Evolutionary conservation across 768 basidiomycete genomes (phyloP).

Genomic region (Lactifluus subvellereus): DNA sequence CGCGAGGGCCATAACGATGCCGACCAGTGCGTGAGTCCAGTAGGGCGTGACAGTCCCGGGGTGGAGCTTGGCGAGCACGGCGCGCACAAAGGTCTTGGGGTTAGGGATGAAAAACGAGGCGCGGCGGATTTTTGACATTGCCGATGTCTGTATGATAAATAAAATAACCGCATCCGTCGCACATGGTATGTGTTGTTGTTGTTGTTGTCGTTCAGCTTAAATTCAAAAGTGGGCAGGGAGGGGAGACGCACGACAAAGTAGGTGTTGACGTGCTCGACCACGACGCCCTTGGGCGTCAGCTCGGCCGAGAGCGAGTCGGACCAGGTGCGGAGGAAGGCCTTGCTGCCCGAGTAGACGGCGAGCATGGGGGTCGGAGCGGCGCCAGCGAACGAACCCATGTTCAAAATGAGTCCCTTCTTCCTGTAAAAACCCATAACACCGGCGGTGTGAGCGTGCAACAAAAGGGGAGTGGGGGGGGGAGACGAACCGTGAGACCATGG

Average conservation of each 20-base stretch:
- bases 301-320: conserved; percentile 83
- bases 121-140: conserved; percentile 87
- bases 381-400: conserved; percentile 89
- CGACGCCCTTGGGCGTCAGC: conserved; percentile 64
- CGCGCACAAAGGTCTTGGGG: conserved; percentile 66
- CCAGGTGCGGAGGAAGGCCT: conserved; percentile 85
- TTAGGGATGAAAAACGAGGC: conserved; percentile 66
- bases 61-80: conserved; percentile 71
- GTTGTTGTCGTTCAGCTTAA: not conserved
- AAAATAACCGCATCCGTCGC: no score
- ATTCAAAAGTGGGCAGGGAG: not conserved
- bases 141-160: conserved; percentile 60
- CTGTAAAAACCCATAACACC: conserved; percentile 34
- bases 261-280: conserved; percentile 82
- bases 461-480: not conserved
- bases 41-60: conserved; percentile 63
- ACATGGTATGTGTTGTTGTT: no score
- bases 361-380: conserved; percentile 87
- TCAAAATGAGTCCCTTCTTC: conserved; percentile 81
- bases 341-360: conserved; percentile 87
- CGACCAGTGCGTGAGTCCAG: conserved; percentile 21
- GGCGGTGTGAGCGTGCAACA: not conserved
- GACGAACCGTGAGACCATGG: conserved; percentile 70
- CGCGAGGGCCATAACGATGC: conserved; percentile 18
- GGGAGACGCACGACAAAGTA: conserved; percentile 78